Evolutionary conservation across 768 basidiomycete genomes (phyloP), one percentile per base, ranked within the genome.

Genomic region (Boletus fagicola): DNA sequence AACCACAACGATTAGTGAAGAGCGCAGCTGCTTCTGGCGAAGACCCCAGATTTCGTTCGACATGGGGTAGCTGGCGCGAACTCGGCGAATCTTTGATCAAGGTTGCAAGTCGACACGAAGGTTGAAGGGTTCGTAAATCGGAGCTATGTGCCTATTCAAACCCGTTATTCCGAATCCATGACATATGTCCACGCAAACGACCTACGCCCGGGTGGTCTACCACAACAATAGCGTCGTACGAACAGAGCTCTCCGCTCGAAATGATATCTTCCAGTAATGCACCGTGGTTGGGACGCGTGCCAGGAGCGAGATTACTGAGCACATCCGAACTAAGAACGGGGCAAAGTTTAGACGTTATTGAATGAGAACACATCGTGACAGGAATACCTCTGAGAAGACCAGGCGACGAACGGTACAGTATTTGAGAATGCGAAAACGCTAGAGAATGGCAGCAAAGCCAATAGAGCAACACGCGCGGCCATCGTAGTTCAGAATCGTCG

Each of bases 151-250:
- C 74, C 90, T 92, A 64, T 15, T 30, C 40, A 22, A 30, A 11
- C 42, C 26, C 51, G 63, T 59, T 33, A 59, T 31, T 38, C 54
- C 13, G 22, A 15, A 33, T 51, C 38, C 6, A 51, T 45, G 22
- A 40, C 22, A 36, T 13, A 28, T n/a, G 26, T 12, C 26, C 39
- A 38, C 31, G 4, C 39, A 33, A 51, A 33, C 26, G 56, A 77
- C 86, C 58, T 69, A 92, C 90, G 24, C 88, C 87, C 11, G 85
- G 82, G 51, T 92, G 90, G 60, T 88, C 80, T 42, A 90, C 75
- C 11, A 92, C 66, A 9, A 91, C 75, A 13, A 93, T 68, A 31
- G 84, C 83, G 65, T 89, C 86, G 58, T 84, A 80, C 18, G 75
- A 74, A 66, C 90, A 92, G 5, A 88, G 53, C 53, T 78, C 77